Evolutionary conservation across 768 basidiomycete species (phyloP).

Genomic region (Boletus sp.): DNA sequence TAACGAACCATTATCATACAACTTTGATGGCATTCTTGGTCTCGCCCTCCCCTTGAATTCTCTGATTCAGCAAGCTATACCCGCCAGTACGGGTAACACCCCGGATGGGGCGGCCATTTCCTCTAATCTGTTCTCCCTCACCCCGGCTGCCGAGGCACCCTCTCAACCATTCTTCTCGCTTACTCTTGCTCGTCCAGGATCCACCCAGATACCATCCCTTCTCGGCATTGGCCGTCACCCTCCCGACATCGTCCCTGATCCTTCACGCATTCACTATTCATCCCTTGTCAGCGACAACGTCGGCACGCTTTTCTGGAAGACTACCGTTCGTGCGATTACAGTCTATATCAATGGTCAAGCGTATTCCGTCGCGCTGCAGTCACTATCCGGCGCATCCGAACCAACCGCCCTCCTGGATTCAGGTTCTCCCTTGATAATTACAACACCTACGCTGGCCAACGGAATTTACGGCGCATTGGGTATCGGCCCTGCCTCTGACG

Average conservation of each 20-base stretch:
- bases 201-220: slow-evolving; percentile 48
- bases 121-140: slow-evolving; percentile 70
- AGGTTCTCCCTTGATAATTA: slow-evolving; percentile 64
- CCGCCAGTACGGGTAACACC: slow-evolving; percentile 44
- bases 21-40: slow-evolving; percentile 68
- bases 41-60: slow-evolving; percentile 73
- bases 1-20: slow-evolving; percentile 52
- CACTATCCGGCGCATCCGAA: slow-evolving; percentile 37
- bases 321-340: slow-evolving; percentile 51
- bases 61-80: slow-evolving; percentile 52
- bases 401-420: slow-evolving; percentile 74
- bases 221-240: slow-evolving; percentile 74
- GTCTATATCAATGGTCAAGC: slow-evolving; percentile 51
- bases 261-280: slow-evolving; percentile 49
- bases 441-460: slow-evolving; percentile 59
- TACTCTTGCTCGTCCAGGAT: slow-evolving; percentile 66
- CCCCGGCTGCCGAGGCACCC: slow-evolving; percentile 51
- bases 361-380: slow-evolving; percentile 41
- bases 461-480: slow-evolving; percentile 76
- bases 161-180: slow-evolving; percentile 63
- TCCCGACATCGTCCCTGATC: slow-evolving; percentile 45
- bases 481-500: slow-evolving; percentile 53
- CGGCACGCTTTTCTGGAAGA: slow-evolving; percentile 63
- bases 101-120: slow-evolving; percentile 66
- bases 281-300: slow-evolving; percentile 37